Percentiles rank a stretch among this genome's conserved stretches.
Conservation (phyloP, 345 rosid species). For the Brassica napus region DNA sequence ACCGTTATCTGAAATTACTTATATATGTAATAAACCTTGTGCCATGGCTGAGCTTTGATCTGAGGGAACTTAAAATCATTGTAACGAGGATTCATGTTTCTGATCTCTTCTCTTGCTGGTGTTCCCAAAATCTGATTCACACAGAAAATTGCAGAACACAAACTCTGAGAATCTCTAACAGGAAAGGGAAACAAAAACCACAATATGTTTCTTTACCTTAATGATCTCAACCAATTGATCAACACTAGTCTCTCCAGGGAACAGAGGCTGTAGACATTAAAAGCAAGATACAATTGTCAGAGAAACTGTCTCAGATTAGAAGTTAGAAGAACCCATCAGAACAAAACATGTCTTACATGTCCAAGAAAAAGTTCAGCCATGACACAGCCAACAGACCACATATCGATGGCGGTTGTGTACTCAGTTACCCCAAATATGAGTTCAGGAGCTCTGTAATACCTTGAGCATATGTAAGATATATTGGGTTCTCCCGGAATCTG, state of each 20-base stretch:
- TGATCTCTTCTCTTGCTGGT: conserved; percentile 91
- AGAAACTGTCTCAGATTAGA: neutral
- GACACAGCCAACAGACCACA: conserved; percentile 96
- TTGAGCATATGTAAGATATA: conserved; percentile 89
- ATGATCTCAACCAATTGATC: conserved; percentile 94
- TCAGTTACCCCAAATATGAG: conserved; percentile 89
- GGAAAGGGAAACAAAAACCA: neutral
- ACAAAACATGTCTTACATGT: neutral
- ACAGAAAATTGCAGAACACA: neutral
- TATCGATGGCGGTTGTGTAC: conserved; percentile 81
- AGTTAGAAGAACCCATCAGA: neutral
- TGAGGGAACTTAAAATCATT: conserved; percentile 89
- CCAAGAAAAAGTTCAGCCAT: conserved; percentile 90
- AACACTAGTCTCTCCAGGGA: conserved; percentile 92
- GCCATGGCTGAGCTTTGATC: conserved; percentile 95
- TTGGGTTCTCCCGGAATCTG: conserved; percentile 94
- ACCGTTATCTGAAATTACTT: neutral
- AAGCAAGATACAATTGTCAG: neutral
- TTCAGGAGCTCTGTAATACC: conserved; percentile 94
- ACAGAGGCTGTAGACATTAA: conserved; percentile 15
- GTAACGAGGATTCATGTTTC: conserved; percentile 93
- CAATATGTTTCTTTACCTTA: conserved; percentile 49
- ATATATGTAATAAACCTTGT: conserved; percentile 55
- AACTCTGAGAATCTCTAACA: neutral
- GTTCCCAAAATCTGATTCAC: conserved; percentile 71